Conservation (phyloP, 768 basidiomycete genomes). For the Trametes cingulata region DNA sequence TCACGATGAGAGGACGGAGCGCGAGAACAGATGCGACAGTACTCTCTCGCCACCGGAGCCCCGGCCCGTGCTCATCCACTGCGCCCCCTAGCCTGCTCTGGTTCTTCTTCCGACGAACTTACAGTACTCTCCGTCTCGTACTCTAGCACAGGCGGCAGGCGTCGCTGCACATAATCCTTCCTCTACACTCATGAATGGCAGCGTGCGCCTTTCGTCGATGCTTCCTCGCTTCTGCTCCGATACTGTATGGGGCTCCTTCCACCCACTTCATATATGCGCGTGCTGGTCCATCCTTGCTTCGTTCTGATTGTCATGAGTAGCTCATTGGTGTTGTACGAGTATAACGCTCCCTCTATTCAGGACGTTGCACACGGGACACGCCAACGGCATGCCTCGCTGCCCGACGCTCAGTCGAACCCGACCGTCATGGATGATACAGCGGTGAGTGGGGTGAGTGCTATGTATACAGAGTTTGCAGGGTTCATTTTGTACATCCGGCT, state of each 20-base stretch:
- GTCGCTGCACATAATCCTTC: slow-evolving; percentile 5
- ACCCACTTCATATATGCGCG: not conserved
- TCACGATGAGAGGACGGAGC: no score
- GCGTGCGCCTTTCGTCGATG: not conserved
- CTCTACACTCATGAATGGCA: not conserved
- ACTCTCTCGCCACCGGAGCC: no score
- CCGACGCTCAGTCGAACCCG: no score
- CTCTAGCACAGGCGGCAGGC: slow-evolving; percentile 4
- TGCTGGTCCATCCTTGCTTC: not conserved
- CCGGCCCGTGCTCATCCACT: no score
- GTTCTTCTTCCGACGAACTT: no score
- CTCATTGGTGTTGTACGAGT: slow-evolving; percentile 20
- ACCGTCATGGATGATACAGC: not conserved
- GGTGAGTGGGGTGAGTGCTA: slow-evolving; percentile 3
- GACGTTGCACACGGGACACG: not conserved
- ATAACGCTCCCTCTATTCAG: not conserved
- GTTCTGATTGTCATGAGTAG: not conserved
- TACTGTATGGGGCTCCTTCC: not conserved
- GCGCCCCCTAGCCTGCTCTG: no score
- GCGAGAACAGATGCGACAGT: no score
- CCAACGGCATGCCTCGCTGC: not conserved
- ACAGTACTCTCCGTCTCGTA: not conserved
- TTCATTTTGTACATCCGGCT: not conserved
- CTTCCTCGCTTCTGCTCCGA: not conserved
- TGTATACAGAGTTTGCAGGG: not conserved